Evolutionary conservation across 495 filamentous ascomycete genomes (phyloP).

Genomic region (Aspergillus haitiensis): DNA sequence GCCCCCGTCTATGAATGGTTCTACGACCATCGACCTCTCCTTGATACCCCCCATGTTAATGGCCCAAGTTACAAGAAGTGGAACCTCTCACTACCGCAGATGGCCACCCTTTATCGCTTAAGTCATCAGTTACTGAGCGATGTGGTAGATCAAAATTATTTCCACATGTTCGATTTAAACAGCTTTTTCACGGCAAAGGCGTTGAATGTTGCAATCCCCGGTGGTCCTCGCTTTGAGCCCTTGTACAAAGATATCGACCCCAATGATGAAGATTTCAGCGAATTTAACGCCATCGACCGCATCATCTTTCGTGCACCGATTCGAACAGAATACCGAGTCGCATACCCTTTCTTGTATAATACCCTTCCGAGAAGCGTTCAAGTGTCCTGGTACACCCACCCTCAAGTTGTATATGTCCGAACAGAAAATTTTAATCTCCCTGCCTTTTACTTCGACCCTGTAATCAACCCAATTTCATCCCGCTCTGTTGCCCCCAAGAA

Average conservation of each 20-base stretch:
- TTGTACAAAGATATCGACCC: conserved; percentile 99
- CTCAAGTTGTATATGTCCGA: conserved; percentile 86
- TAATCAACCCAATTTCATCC: conserved; percentile 96
- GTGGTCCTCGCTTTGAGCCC: conserved; percentile 95
- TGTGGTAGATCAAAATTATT: conserved; percentile 93
- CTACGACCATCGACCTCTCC: conserved; percentile 89
- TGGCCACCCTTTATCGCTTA: conserved; percentile 91
- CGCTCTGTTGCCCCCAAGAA: conserved; percentile 95
- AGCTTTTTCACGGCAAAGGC: conserved; percentile 97
- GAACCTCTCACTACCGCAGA: conserved; percentile 93
- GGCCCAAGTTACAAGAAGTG: conserved; percentile 96
- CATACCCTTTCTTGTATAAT: conserved; percentile 94
- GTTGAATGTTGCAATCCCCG: conserved; percentile 93
- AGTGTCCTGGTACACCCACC: conserved; percentile 89
- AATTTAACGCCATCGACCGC: conserved; percentile 99
- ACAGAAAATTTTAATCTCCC: conserved; percentile 87
- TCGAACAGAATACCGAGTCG: conserved; percentile 92
- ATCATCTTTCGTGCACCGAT: conserved; percentile 98
- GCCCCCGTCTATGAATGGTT: conserved; percentile 91
- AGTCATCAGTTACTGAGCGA: conserved; percentile 91
- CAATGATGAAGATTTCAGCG: conserved; percentile 98
- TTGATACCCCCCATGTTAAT: conserved; percentile 92
- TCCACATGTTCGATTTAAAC: conserved; percentile 95
- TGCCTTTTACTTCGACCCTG: conserved; percentile 96
- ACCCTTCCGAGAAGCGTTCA: conserved; percentile 93